Base-by-base conservation (phyloP, 371 early-diverging fungal species). In the Rhizopus arrhizus region DNA sequence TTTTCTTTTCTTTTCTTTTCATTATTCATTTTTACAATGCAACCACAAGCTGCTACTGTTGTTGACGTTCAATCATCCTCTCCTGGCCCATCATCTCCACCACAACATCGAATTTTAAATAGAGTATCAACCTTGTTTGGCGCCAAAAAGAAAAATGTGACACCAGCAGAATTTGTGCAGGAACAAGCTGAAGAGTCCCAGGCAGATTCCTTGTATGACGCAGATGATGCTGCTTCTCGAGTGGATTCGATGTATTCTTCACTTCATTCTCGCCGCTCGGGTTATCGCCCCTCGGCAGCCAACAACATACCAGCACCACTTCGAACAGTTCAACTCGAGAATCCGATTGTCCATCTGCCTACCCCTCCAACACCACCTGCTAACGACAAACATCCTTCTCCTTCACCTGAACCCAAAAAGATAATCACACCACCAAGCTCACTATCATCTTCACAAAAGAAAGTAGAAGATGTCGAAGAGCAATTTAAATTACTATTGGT, bases 401-500 rank as follows among this genome's bases (percentile, higher is more conserved):
- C 51, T 4, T 40, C 47, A 34, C 8, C 38, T 11, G 33, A 51
- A 6, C 29, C 29, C 42, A 46, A 46, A 60, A 64, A 65, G 43
- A 35, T 55, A 58, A 40, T 59, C 5, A 59, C 58, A 7, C 50
- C 65, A 31, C 61, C 64, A 3, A 34, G 46, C 36, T 9, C 29
- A 8, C 2, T 38, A 11, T 28, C 65, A 8, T 54, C 66, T 8
- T 45, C 65, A 1, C 66, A 57, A 50, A 65, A 68, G 32, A 58
- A 47, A 38, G 28, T 58, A 47, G 65, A 73, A 43, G 75, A 73
- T 41, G 62, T 81, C 9, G 73, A 81, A 46, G 70, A 65, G 33
- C 76, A 77, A 5, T 81, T 81, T 57, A 69, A 74, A 16, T 53
- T 72, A 15, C 46, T 81, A n/a, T 33, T 76, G 71, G 79, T 74